Conservation (phyloP, 108 stramenopile species). For the Hondaea fermentalgiana region DNA sequence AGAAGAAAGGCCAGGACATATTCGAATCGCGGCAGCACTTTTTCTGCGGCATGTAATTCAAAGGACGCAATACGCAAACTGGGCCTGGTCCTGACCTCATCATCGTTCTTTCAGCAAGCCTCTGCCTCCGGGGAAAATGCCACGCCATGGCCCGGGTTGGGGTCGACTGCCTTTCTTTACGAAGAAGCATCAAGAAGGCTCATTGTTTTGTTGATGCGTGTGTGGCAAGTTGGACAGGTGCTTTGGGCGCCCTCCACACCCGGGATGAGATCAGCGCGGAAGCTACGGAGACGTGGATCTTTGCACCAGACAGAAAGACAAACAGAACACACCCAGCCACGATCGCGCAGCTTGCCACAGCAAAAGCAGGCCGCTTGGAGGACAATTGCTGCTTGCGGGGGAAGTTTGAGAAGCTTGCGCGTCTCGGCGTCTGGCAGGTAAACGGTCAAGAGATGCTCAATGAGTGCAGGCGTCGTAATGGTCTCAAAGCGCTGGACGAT, state of each 20-base stretch:
- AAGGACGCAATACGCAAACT: too few relatives aligned
- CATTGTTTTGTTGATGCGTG: neutral
- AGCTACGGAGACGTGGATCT: neutral
- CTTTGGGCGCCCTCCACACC: neutral
- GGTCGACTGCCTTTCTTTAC: neutral
- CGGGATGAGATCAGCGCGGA: neutral
- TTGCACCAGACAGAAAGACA: slow-evolving; percentile 2
- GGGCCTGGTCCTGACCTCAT: too few relatives aligned
- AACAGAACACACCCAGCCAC: neutral
- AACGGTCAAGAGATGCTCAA: neutral
- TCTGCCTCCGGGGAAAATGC: too few relatives aligned
- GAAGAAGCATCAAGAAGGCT: neutral
- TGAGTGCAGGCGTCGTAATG: neutral
- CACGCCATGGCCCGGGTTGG: too few relatives aligned
- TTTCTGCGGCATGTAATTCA: too few relatives aligned
- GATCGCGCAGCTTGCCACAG: neutral
- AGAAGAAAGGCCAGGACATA: too few relatives aligned
- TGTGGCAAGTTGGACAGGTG: neutral
- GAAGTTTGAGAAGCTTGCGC: neutral
- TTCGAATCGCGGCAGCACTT: too few relatives aligned
- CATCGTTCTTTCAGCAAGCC: too few relatives aligned
- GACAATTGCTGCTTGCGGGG: neutral
- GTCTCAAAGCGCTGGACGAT: neutral
- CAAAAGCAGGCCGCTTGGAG: neutral
- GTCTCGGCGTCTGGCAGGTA: neutral